Evolutionary conservation across 2,329 filamentous ascomycete genomes (phyloP), one percentile per base, ranked within the genome.

Genomic region (Pseudohalonectria lignicola): DNA sequence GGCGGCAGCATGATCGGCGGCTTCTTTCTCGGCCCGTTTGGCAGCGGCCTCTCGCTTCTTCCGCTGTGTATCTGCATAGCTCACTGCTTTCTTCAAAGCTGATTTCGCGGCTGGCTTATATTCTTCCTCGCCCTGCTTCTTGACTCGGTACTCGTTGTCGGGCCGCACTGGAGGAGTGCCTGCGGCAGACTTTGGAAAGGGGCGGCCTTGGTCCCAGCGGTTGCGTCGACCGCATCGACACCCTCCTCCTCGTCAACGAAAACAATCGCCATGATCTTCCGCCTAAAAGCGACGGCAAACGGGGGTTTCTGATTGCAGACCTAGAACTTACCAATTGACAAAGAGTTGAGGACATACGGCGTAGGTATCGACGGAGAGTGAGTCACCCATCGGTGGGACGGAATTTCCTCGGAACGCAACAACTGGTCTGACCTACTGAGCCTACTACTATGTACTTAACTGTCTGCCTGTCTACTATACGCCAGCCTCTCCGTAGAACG

Each of bases 71-170:
- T 86, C 82, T 46, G 76, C 76, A 45, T 77, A 77, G 57, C 77
- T 79, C 63, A 76, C 75, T 3, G 81, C 82, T 62, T 92, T 92
- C 69, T 93, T 94, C 55, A 86, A 59, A 17, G 84, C 86, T 41
- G 82, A 82, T 66, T 90, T 92, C 43, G 82, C 79, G 12, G 76
- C 82, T 39, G 81, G 78, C 63, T 86, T 88, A 82, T 81, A 94
- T 49, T 76, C 72, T 44, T 79, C 60, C 46, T 75, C 71, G 39
- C 70, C 71, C 39, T 70, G 66, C 45, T 71, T 26, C 23, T 26
- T 26, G 8, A 26, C 23, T 26, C 23, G 23, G 23, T 26, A 26
- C 12, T 26, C 23, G 23, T 26, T 7, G 23, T 26, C 23, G 23
- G 23, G 23, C 23, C 23, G 23, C 12, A 12, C 23, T 26, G 23